These are phyloP conservation scores for Hysterium pulicare DNA, from an alignment of 2,329 filamentous ascomycete genomes.

Conservation along the genomic window DNA sequence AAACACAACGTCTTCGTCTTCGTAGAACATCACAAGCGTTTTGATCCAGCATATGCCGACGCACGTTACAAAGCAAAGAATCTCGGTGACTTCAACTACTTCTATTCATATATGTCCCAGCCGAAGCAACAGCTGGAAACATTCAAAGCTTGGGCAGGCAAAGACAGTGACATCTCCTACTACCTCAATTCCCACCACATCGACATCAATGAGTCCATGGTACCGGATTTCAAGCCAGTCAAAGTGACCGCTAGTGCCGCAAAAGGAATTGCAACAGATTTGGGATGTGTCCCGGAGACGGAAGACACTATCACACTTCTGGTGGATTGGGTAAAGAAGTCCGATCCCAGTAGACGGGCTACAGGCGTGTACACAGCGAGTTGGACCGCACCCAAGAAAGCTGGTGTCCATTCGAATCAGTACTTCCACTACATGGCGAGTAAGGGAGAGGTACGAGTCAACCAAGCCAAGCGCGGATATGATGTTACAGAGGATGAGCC, in stretches of 20 bases:
- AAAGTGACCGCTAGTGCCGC: slow-evolving; percentile 75
- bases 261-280: slow-evolving; percentile 70
- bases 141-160: slow-evolving; percentile 90
- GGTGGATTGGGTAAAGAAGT: slow-evolving; percentile 79
- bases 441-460: slow-evolving; percentile 80
- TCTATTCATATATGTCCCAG: slow-evolving; percentile 85
- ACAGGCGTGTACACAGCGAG: slow-evolving; percentile 91
- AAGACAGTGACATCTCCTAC: slow-evolving; percentile 90
- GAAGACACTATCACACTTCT: slow-evolving; percentile 93
- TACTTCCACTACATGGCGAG: slow-evolving; percentile 93
- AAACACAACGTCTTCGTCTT: slow-evolving; percentile 83
- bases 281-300: slow-evolving; percentile 76
- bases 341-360: slow-evolving; percentile 65
- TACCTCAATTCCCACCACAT: slow-evolving; percentile 95
- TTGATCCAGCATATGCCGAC: slow-evolving; percentile 88
- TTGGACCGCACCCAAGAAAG: slow-evolving; percentile 90
- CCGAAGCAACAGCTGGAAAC: slow-evolving; percentile 88
- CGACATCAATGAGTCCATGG: slow-evolving; percentile 91
- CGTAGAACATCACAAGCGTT: slow-evolving; percentile 96
- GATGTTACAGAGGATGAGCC: slow-evolving; percentile 86
- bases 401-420: slow-evolving; percentile 94
- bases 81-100: slow-evolving; percentile 96
- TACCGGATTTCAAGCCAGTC: slow-evolving; percentile 73
- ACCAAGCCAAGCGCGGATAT: slow-evolving; percentile 93
- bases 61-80: slow-evolving; percentile 72